These are phyloP conservation scores for Zygosaccharomyces gambellarensis DNA, from an alignment of 805 yeast species.

Conservation along the genomic window DNA sequence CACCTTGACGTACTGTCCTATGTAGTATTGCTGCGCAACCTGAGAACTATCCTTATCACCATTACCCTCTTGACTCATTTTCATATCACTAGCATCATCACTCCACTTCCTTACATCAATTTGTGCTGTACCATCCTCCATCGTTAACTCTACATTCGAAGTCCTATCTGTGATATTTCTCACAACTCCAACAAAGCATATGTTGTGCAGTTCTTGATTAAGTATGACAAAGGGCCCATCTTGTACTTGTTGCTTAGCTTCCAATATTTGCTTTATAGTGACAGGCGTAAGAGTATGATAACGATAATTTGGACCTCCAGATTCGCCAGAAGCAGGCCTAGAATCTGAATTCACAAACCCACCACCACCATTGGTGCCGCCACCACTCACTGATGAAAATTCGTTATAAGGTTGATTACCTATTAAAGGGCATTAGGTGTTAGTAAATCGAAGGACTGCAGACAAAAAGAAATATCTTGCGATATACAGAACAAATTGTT, in stretches of 20 bases:
- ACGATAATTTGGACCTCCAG: conserved; percentile 15
- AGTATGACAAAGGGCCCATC: conserved; percentile 63
- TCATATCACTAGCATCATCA: conserved; percentile 37
- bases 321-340: conserved; percentile 23
- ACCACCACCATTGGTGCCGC: conserved; percentile 23
- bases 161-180: conserved; percentile 58
- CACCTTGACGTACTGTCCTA: conserved; percentile 58
- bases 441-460: conserved; percentile 1
- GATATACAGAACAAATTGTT: background rate
- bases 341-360: conserved; percentile 30
- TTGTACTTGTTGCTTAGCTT: conserved; percentile 53
- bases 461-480: background rate
- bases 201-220: conserved; percentile 57
- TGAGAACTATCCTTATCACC: conserved; percentile 24
- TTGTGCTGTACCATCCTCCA: conserved; percentile 78
- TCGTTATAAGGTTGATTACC: conserved; percentile 34
- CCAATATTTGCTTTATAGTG: conserved; percentile 67
- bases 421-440: background rate
- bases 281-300: conserved; percentile 51
- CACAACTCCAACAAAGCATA: conserved; percentile 66
- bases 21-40: conserved; percentile 35
- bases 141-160: conserved; percentile 48
- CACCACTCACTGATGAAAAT: conserved; percentile 31
- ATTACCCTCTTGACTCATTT: conserved; percentile 30
- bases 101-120: conserved; percentile 64